Evolutionary conservation across 192 early-diverging fungal species (phyloP).

Genomic region (Glomus cerebriforme): DNA sequence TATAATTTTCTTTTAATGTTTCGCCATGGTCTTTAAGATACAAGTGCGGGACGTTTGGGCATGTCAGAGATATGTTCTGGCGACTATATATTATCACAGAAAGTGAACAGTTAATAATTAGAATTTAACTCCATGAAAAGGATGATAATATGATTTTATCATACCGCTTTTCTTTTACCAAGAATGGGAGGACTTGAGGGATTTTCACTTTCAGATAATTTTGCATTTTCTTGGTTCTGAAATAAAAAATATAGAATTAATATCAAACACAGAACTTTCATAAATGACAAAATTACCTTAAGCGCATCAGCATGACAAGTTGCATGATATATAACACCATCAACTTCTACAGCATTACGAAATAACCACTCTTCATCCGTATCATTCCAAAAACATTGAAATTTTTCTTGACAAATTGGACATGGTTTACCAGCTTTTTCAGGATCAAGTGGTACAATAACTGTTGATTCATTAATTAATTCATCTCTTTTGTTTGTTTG

Average conservation of each 20-base stretch:
- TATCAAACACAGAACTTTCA: constrained; percentile 4
- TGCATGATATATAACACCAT: constrained; percentile 62
- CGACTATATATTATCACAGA: not conserved
- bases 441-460: constrained; percentile 30
- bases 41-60: constrained; percentile 13
- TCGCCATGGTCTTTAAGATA: not conserved
- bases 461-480: constrained; percentile 32
- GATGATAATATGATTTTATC: not conserved
- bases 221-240: not conserved
- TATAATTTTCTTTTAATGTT: constrained; percentile 2
- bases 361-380: constrained; percentile 76
- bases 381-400: constrained; percentile 74
- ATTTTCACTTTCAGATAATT: not conserved
- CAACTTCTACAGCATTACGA: constrained; percentile 66
- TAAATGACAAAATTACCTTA: constrained; percentile 31
- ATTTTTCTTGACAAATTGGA: constrained; percentile 76
- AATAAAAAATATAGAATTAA: constrained; percentile 1
- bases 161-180: constrained; percentile 10
- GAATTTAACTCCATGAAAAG: not conserved
- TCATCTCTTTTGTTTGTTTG: constrained; percentile 40
- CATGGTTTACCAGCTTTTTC: constrained; percentile 58
- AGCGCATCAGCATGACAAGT: constrained; percentile 58
- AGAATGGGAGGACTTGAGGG: not conserved
- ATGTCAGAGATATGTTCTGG: constrained; percentile 8
- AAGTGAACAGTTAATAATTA: not conserved